A percentile compares a stretch with the other conserved stretches of the same genome.
phyloP scores from a whole-genome alignment of 495 filamentous ascomycete genomes.

The Hyaloscypha finlandica region DNA sequence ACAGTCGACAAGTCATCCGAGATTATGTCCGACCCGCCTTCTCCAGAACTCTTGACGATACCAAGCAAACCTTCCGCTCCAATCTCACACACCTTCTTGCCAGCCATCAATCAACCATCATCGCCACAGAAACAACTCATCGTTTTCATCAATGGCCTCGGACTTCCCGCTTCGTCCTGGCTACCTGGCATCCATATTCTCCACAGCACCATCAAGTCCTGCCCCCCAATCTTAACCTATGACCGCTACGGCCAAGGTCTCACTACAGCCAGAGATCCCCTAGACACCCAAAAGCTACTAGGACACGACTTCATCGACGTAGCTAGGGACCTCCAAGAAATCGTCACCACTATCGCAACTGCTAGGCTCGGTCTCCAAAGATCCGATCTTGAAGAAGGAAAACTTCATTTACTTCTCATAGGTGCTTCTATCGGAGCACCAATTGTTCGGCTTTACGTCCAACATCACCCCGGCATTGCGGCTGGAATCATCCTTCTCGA shows the following conservation, averaged over 20 bases:
- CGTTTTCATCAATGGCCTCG: conserved; percentile 65
- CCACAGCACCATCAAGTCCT: conserved; percentile 8
- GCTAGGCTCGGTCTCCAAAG: not conserved
- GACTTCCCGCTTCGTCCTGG: conserved; percentile 45
- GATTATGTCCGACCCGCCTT: not conserved
- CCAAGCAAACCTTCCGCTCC: conserved; percentile 35
- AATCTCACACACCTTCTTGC: conserved; percentile 35
- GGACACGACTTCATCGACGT: conserved; percentile 54
- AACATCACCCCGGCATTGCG: conserved; percentile 46
- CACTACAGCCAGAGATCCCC: conserved; percentile 55
- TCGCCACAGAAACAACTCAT: conserved; percentile 40
- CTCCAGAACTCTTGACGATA: conserved; percentile 1
- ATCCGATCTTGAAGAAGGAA: conserved; percentile 17
- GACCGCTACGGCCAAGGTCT: conserved; percentile 66
- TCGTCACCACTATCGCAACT: conserved; percentile 45
- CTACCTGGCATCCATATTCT: conserved; percentile 12
- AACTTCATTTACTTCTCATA: conserved; percentile 43
- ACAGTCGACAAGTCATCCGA: not conserved
- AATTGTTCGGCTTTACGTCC: conserved; percentile 57
- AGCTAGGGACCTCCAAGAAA: conserved; percentile 51
- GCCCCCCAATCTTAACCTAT: conserved; percentile 57
- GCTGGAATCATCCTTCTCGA: conserved; percentile 58
- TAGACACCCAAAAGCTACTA: conserved; percentile 47
- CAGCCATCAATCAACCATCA: conserved; percentile 12
- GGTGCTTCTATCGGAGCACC: conserved; percentile 61